Base-by-base conservation (phyloP, 305 asterid species). In the Caryopteris hybrid region DNA sequence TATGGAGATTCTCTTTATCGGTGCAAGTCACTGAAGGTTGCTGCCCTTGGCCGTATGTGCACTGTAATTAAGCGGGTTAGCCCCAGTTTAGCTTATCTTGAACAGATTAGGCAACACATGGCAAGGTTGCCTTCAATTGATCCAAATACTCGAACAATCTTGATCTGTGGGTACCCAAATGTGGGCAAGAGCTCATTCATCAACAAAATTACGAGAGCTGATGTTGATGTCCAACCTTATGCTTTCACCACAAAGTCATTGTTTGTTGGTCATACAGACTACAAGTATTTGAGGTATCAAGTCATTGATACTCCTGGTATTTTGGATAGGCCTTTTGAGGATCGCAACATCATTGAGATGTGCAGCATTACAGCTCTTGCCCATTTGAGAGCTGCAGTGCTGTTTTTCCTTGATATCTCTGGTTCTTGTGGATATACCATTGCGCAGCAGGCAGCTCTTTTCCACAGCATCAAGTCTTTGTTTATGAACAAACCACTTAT, bases 281-380 rank as follows among this genome's bases (percentile, higher is more conserved):
- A 90, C 60, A 88, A 90, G 38, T 93, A 90, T 72, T 76, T 90
- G 69, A 82, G 96, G 63, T 93, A 93, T 74, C 99, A 93, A 73
- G 99, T 93, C 58, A 93, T 93, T 36, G 99, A 93, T 80, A 91
- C 99, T 77, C 97, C 97, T 3, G 97, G 99, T 62, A 91, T 93
- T 59, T 53, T 93, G 82, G 99, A 91, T 73, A 80, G 97, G 69
- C 97, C 99, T 2, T 93, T 93, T 67, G 97, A 93, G 81, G 99
- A 93, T 55, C 89, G 99, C 20, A 93, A 93, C 78, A 93, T 93
- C 71, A 93, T 93, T 43, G 99, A 93, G 68, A 93, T 93, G 99
- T 93, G 99, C 84, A 91, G 96, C 69, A 91, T 93, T 68, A 91
- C 99, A 16, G 97, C 97, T 50, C 88, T 93, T 66, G 99, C 99